Base-by-base conservation (phyloP, 2,329 filamentous ascomycete genomes). In the Colletotrichum tropicicola region DNA sequence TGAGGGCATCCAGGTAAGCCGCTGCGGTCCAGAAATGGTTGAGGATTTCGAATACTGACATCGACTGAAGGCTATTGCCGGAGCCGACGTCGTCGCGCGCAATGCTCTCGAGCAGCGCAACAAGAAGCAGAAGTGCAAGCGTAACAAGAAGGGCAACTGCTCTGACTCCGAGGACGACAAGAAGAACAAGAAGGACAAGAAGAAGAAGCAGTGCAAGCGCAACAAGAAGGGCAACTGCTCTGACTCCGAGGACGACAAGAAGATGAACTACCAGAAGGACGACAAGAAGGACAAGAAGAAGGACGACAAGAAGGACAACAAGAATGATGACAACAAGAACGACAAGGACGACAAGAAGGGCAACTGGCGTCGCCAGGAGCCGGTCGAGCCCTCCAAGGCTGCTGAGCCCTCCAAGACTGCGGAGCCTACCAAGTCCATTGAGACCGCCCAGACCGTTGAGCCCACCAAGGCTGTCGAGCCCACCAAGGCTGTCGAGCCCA, bases 121-220 rank as follows among this genome's bases (percentile, higher is more conserved):
- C 35, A 37, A 13, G 35, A 59, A 56, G 49, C 61, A 61, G 49
- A 56, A 55, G 35, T 59, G 60, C 39, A 63, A 59, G 60, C 54
- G 60, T n/a, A 59, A 59, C 39, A 44, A 37, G 10, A 59, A 63
- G 54, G 60, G 60, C 28, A 25, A 53, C 30, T 59, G 60, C 23
- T n/a, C 27, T 25, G 45, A 48, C 45, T 48, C 17, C 19, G 45
- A 51, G n/a, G 49, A 44, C 9, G 37, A 55, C 59, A 17, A 58
- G 44, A 58, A 58, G 43, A 25, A 43, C 6, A 32, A 54, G 35
- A 52, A 52, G 49, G 35, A 21, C 39, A 32, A 55, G n/a, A 44
- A 45, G 52, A 56, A 61, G 30, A 60, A 64, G 56, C 10, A 64
- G 30, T 64, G 60, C 60, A 64, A 64, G 55, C 60, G 56, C 43